phyloP scores from a whole-genome alignment of 352 stramenopile species.

The Halophytophthora polymorphica region DNA sequence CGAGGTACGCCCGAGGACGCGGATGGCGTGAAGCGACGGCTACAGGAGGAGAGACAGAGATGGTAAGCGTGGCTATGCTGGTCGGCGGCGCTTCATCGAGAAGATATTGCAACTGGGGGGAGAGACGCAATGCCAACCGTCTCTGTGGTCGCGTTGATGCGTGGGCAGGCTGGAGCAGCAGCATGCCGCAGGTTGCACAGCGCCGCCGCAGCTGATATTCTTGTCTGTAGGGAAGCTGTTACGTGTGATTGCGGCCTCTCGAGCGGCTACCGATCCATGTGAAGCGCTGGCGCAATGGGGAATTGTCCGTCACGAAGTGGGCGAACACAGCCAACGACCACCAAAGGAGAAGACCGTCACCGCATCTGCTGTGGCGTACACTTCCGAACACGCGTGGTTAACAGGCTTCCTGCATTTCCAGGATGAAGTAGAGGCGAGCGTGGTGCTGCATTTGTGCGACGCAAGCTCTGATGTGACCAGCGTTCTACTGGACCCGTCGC shows the following conservation, averaged over 20 bases:
- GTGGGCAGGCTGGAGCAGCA: slow-evolving; percentile 14
- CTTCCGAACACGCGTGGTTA: slow-evolving; percentile 37
- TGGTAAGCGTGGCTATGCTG: slow-evolving; percentile 12
- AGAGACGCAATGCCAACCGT: too few species aligned
- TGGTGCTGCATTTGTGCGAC: slow-evolving; percentile 39
- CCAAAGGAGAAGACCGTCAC: not conserved
- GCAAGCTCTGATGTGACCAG: slow-evolving; percentile 21
- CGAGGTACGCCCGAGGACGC: slow-evolving; percentile 5
- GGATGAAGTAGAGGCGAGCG: slow-evolving; percentile 12
- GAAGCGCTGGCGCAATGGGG: slow-evolving; percentile 10
- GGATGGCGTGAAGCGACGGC: slow-evolving; percentile 17
- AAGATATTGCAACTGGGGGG: not conserved
- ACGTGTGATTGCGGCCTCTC: slow-evolving; percentile 15
- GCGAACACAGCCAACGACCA: slow-evolving; percentile 3
- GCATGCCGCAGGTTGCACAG: not conserved
- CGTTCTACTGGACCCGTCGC: slow-evolving; percentile 36
- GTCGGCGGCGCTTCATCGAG: not conserved
- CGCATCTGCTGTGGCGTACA: slow-evolving; percentile 20
- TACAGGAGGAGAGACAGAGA: slow-evolving; percentile 11
- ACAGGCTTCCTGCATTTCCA: slow-evolving; percentile 46
- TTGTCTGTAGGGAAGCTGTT: slow-evolving; percentile 29
- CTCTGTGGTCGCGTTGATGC: not conserved
- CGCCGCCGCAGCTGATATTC: slow-evolving; percentile 5
- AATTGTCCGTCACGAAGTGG: slow-evolving; percentile 13
- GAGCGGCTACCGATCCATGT: not conserved